Percentiles rank a stretch among this genome's conserved stretches.
These are phyloP conservation scores for Tulasnella sp. DNA, from an alignment of 768 basidiomycete species.

Conservation along the genomic window DNA sequence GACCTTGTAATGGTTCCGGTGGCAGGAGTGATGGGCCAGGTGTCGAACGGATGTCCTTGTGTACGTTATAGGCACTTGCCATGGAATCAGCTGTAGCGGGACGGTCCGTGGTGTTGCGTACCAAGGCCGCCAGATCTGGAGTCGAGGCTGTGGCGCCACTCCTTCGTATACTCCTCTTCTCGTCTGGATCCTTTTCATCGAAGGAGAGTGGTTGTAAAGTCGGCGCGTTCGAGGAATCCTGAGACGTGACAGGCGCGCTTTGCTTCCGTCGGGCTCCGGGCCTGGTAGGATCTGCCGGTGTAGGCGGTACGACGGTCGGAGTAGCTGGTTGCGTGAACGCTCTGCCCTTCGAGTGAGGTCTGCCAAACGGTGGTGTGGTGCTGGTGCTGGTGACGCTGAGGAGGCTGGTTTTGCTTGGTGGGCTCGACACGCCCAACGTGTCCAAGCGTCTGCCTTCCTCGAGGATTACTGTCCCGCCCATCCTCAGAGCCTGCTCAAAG, in stretches of 20 bases:
- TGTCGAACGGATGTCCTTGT: neutral
- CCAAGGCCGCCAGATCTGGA: conserved; percentile 79
- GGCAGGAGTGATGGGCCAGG: conserved; percentile 22
- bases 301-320: conserved; percentile 54
- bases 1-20: conserved; percentile 29
- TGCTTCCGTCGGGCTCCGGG: conserved; percentile 27
- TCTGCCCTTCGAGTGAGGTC: neutral
- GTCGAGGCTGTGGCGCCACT: conserved; percentile 82
- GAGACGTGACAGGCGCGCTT: conserved; percentile 23
- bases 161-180: conserved; percentile 73
- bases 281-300: conserved; percentile 34
- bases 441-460: conserved; percentile 62
- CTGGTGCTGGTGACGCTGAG: neutral
- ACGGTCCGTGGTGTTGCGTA: conserved; percentile 71
- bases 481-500: conserved; percentile 65
- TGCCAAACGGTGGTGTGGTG: neutral
- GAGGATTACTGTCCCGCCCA: conserved; percentile 55
- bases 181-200: conserved; percentile 51
- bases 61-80: neutral
- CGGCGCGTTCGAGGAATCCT: conserved; percentile 41
- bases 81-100: conserved; percentile 32
- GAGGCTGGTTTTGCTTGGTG: conserved; percentile 22
- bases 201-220: conserved; percentile 18
- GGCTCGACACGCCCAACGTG: conserved; percentile 45
- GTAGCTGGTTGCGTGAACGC: conserved; percentile 42